These are phyloP conservation scores for Nakaseomyces delphensis DNA, from an alignment of 1,139 yeast genomes.

Conservation along the genomic window DNA sequence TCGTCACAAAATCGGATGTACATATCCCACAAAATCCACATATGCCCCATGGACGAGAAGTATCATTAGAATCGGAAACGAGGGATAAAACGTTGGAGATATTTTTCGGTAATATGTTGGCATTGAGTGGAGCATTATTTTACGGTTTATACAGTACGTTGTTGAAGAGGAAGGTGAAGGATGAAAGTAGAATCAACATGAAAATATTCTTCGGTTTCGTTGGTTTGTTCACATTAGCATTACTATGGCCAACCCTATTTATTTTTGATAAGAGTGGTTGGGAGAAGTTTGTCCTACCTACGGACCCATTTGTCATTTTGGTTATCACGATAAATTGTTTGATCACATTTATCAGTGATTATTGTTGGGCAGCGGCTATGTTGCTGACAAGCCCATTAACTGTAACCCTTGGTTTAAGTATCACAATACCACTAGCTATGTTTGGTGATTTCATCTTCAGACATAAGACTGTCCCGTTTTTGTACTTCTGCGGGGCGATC, in stretches of 20 bases:
- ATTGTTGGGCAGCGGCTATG: conserved; percentile 94
- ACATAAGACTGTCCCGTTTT: conserved; percentile 47
- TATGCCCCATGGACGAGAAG: conserved; percentile 3
- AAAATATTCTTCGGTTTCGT: conserved; percentile 90
- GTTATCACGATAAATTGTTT: conserved; percentile 58
- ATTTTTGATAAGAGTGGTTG: conserved; percentile 52
- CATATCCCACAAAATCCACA: conserved; percentile 12
- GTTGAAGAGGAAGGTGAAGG: conserved; percentile 60
- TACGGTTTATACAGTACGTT: conserved; percentile 90
- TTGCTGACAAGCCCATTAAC: conserved; percentile 86
- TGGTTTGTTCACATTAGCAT: conserved; percentile 66
- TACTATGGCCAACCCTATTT: conserved; percentile 78
- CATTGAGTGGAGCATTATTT: conserved; percentile 72
- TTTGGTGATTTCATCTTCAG: conserved; percentile 43
- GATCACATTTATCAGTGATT: conserved; percentile 79
- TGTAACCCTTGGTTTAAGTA: conserved; percentile 87
- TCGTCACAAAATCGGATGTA: conserved; percentile 57
- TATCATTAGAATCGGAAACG: not conserved
- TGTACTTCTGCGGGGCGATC: conserved; percentile 70
- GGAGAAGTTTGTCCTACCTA: conserved; percentile 69
- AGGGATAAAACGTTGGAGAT: conserved; percentile 30
- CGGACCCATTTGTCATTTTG: conserved; percentile 41
- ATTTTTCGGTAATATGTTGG: conserved; percentile 68
- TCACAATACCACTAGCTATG: conserved; percentile 89
- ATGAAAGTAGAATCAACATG: conserved; percentile 71